Conservation (phyloP, 768 basidiomycete genomes). For the Lepiota brunneoincarnata region DNA sequence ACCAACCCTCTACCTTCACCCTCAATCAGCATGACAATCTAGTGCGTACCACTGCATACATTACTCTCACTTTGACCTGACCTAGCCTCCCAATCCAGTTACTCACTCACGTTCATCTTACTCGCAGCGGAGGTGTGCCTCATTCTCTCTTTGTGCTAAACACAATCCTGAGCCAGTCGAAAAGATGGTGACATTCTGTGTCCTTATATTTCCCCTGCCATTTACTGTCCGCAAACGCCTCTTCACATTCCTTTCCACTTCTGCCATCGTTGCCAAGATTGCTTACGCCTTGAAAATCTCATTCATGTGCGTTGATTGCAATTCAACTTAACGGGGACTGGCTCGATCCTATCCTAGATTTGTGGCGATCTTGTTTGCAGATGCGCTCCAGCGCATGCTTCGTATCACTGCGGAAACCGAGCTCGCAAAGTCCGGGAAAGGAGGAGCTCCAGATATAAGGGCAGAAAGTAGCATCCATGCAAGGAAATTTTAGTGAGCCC, state of each 20-base stretch:
- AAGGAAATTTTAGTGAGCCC: slow-evolving; percentile 85
- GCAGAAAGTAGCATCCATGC: slow-evolving; percentile 89
- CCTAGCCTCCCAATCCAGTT: slow-evolving; percentile 38
- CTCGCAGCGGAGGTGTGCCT: slow-evolving; percentile 65
- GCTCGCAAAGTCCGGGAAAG: slow-evolving; percentile 54
- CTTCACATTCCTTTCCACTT: slow-evolving; percentile 72
- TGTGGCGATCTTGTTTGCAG: slow-evolving; percentile 82
- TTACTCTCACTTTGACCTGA: not conserved
- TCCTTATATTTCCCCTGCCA: slow-evolving; percentile 85
- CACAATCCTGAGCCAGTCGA: not conserved
- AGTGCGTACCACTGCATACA: slow-evolving; percentile 1
- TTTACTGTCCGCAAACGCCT: slow-evolving; percentile 67
- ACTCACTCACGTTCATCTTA: slow-evolving; percentile 77
- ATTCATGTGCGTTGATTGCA: slow-evolving; percentile 67
- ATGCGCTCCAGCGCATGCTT: slow-evolving; percentile 93
- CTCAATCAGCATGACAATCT: slow-evolving; percentile 14
- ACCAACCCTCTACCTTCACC: not conserved
- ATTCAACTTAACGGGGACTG: not conserved
- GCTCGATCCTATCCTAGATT: slow-evolving; percentile 43
- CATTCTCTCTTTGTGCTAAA: not conserved
- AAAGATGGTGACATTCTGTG: slow-evolving; percentile 82
- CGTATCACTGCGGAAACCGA: slow-evolving; percentile 73
- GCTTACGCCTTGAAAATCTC: slow-evolving; percentile 93
- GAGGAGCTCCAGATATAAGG: slow-evolving; percentile 58
- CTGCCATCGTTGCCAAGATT: slow-evolving; percentile 71